A percentile compares a stretch with the other conserved stretches of the same genome.
phyloP scores from a whole-genome alignment of 148 eudicot genomes.

The Salicornia ramosissima region DNA sequence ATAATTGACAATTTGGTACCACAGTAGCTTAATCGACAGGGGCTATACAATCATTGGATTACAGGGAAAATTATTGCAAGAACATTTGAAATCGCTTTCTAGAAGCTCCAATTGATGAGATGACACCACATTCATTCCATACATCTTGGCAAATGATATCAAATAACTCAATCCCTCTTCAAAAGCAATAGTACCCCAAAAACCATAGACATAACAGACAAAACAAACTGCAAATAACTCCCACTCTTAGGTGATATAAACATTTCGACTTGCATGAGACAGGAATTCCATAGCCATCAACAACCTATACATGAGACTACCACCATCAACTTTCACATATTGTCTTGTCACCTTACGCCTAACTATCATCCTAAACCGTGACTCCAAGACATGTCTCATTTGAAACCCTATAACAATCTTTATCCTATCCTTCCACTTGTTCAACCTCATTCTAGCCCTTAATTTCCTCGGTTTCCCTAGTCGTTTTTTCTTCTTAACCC shows the following conservation, averaged over 20 bases:
- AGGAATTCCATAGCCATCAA: slow-evolving; percentile 21
- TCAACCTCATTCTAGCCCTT: background rate
- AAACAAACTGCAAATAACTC: slow-evolving; percentile 26
- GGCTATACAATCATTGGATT: slow-evolving; percentile 13
- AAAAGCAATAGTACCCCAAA: slow-evolving; percentile 26
- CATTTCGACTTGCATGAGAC: slow-evolving; percentile 18
- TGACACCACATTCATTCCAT: slow-evolving; percentile 20
- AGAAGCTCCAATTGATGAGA: slow-evolving; percentile 18
- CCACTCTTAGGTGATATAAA: slow-evolving; percentile 18
- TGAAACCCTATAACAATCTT: slow-evolving; percentile 13
- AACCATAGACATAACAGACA: slow-evolving; percentile 13
- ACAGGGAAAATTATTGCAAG: slow-evolving; percentile 17
- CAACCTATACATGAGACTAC: slow-evolving; percentile 25
- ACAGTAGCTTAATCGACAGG: background rate
- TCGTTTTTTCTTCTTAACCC: slow-evolving; percentile 12
- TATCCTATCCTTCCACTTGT: background rate
- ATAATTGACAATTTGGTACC: background rate
- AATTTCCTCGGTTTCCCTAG: slow-evolving; percentile 14
- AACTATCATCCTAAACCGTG: slow-evolving; percentile 11
- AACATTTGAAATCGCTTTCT: slow-evolving; percentile 18
- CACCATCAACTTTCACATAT: slow-evolving; percentile 2
- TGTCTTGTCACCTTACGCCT: slow-evolving; percentile 7
- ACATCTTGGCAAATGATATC: slow-evolving; percentile 2
- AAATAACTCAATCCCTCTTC: slow-evolving; percentile 17
- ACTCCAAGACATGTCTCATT: slow-evolving; percentile 18